These are phyloP conservation scores for Theileria orientalis DNA, from an alignment of 169 alveolate species.

Conservation along the genomic window DNA sequence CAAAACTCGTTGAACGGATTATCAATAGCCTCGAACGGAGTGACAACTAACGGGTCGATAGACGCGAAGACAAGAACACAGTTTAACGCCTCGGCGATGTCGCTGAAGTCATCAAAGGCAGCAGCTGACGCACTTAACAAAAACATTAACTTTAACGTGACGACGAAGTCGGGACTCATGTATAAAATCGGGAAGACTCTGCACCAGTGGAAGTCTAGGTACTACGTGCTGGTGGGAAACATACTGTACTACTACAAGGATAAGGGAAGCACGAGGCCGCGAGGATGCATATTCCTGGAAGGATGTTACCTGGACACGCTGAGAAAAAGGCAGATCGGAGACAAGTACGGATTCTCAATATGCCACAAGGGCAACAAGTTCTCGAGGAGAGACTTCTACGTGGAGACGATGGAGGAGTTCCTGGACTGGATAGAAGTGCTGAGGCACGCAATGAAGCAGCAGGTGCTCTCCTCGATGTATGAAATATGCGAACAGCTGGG, in stretches of 20 bases:
- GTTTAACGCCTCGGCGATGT: not conserved
- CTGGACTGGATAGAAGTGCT: conserved; percentile 82
- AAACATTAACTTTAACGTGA: conserved; percentile 17
- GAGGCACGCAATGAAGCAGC: conserved; percentile 80
- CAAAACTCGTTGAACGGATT: not conserved
- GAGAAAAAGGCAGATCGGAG: conserved; percentile 24
- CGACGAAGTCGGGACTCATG: conserved; percentile 79
- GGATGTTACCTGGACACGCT: conserved; percentile 82
- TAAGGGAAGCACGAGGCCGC: conserved; percentile 72
- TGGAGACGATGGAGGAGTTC: conserved; percentile 68
- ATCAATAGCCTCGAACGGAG: not conserved
- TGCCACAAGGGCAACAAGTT: conserved; percentile 72
- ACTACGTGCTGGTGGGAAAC: conserved; percentile 78
- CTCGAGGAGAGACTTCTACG: conserved; percentile 73
- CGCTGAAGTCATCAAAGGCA: not conserved
- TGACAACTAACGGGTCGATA: not conserved
- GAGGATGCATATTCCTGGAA: conserved; percentile 85
- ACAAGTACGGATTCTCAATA: conserved; percentile 74
- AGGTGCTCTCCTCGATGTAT: conserved; percentile 76
- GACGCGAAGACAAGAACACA: not conserved
- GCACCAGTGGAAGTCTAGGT: conserved; percentile 79
- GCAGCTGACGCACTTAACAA: not conserved
- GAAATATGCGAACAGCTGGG: conserved; percentile 75
- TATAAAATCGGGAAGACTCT: conserved; percentile 80
- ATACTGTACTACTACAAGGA: conserved; percentile 79